Evolutionary conservation across 2,329 filamentous ascomycete genomes (phyloP), one percentile per base, ranked within the genome.

Genomic region (Diplodia mutila): DNA sequence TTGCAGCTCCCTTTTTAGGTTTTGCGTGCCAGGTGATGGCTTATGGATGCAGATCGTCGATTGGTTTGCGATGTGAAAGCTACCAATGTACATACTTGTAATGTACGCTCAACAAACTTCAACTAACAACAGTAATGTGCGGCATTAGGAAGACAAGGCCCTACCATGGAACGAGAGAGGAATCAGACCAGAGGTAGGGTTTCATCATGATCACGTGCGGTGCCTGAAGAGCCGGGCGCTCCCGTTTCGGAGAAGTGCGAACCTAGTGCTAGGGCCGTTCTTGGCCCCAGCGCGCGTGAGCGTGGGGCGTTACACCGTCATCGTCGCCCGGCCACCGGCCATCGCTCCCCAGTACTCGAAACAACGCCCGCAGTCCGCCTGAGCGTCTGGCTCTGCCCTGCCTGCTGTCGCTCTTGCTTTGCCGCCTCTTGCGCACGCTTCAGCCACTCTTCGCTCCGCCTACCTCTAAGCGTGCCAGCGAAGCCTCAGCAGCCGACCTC

Each of bases 381-480:
- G 59, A 51, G 59, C 59, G 46, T 29, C 59, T 63, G 59, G 59
- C 59, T n/a, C 49, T 27, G 59, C 42, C 39, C 55, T 51, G 46
- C 46, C 46, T 51, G 59, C 25, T 48, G 42, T 32, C 46, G 59
- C 46, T 37, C 59, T 8, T 42, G 27, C 46, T 29, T 51, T 51
- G 57, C 57, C 42, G 57, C 39, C 57, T 23, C 29, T 27, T 34
- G 29, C 32, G 32, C 42, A 11, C 29, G 42, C 27, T 46, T 18
- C 42, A 27, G 59, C 29, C 42, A 49, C 57, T 61, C 21, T 32
- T 42, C 34, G 42, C 46, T 48, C 59, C 27, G 37, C 23, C 59
- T 29, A 46, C 59, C 59, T 42, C 59, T 46, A 63, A 25, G 46
- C 57, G 27, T 63, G 59, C 59, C 59, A 63, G 59, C 59, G 46